A percentile compares a stretch with the other conserved stretches of the same genome.
Evolutionary conservation across 2,329 filamentous ascomycete genomes (phyloP).

Genomic region (Phyllosticta citrichinensis): DNA sequence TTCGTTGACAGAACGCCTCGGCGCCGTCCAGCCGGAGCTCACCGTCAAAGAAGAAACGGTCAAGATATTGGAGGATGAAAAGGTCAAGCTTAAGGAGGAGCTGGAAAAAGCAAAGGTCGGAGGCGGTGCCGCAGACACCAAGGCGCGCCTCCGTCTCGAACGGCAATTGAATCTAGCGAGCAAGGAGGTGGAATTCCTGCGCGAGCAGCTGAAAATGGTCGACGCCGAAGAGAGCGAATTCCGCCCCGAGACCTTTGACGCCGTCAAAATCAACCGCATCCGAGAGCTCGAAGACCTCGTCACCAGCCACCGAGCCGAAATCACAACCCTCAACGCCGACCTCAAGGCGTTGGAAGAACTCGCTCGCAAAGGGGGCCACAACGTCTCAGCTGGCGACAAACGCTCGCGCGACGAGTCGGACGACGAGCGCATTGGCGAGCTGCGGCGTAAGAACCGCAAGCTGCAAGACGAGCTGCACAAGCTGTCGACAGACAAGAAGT

Average conservation of each 20-base stretch:
- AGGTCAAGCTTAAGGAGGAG: slow-evolving; percentile 52
- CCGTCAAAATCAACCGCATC: slow-evolving; percentile 62
- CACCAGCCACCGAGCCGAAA: slow-evolving; percentile 74
- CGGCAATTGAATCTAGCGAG: slow-evolving; percentile 74
- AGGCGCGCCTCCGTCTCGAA: slow-evolving; percentile 66
- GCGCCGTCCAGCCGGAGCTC: slow-evolving; percentile 68
- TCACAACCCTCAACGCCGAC: slow-evolving; percentile 63
- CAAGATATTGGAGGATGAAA: slow-evolving; percentile 61
- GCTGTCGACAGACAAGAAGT: slow-evolving; percentile 57
- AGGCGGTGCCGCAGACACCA: slow-evolving; percentile 47
- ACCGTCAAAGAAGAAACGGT: slow-evolving; percentile 68
- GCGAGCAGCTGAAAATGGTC: slow-evolving; percentile 78
- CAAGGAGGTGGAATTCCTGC: slow-evolving; percentile 89
- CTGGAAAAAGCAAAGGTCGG: slow-evolving; percentile 55
- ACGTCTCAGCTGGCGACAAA: slow-evolving; percentile 47
- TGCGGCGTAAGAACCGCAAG: slow-evolving; percentile 79
- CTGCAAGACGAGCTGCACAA: slow-evolving; percentile 68
- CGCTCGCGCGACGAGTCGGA: slow-evolving; percentile 47
- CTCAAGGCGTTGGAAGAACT: slow-evolving; percentile 53
- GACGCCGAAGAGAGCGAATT: slow-evolving; percentile 83
- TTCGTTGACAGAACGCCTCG: slow-evolving; percentile 70
- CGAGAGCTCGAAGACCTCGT: slow-evolving; percentile 76
- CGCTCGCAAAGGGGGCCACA: slow-evolving; percentile 27
- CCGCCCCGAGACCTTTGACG: slow-evolving; percentile 68
- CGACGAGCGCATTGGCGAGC: slow-evolving; percentile 66